Percentiles rank a stretch among this genome's conserved stretches.
Conservation (phyloP, 306 rosid genomes). For the Morella rubra region DNA sequence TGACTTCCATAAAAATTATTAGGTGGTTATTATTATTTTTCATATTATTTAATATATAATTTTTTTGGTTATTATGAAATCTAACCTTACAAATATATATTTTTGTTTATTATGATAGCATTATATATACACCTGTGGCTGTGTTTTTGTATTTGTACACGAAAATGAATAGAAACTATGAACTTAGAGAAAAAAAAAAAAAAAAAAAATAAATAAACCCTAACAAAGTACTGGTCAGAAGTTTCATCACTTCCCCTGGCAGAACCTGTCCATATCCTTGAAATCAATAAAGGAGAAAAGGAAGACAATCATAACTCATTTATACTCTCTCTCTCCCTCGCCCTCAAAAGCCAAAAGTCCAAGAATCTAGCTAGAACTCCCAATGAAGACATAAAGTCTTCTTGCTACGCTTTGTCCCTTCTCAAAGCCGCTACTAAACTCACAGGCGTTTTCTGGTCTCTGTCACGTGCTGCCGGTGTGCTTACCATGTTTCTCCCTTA, state of each 20-base stretch:
- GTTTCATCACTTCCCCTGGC: no score
- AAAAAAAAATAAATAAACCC: no score
- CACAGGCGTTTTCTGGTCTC: slow-evolving; percentile 1
- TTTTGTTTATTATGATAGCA: background rate
- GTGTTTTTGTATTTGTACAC: no score
- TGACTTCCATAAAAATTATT: no score
- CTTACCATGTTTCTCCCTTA: background rate
- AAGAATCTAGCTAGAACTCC: background rate
- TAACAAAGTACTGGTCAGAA: no score
- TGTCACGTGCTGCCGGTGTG: background rate
- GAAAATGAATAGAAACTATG: no score
- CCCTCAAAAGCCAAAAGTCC: background rate
- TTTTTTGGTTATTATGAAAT: no score
- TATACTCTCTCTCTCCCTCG: background rate
- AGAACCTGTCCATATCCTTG: background rate
- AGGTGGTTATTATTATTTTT: no score
- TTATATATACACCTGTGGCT: no score
- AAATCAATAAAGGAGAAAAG: background rate
- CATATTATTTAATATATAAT: no score
- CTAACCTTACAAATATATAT: no score
- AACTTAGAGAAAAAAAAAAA: no score
- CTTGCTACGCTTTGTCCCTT: slow-evolving; percentile 17
- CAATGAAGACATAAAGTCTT: slow-evolving; percentile 24
- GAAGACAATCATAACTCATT: background rate
- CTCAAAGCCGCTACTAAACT: background rate